Percentiles rank a stretch among this genome's conserved stretches.
These are phyloP conservation scores for Papiliotrema terrestris DNA, from an alignment of 1,284 basidiomycete genomes.

Conservation along the genomic window DNA sequence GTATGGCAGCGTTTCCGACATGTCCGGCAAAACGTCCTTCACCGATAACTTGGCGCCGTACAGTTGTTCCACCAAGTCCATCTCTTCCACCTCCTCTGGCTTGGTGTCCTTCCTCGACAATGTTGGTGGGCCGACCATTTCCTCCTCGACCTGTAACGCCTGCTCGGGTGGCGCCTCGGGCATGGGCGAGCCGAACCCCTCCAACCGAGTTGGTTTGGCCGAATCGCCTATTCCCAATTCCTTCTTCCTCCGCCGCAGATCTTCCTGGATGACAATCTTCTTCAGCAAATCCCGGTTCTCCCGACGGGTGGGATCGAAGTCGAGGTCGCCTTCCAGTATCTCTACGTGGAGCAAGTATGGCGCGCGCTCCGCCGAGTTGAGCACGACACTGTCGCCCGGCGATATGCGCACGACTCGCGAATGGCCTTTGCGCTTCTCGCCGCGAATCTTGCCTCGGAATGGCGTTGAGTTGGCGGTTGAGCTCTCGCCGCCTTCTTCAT, in stretches of 20 bases:
- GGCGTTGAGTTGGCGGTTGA: slow-evolving; percentile 19
- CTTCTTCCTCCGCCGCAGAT: slow-evolving; percentile 46
- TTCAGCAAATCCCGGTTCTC: slow-evolving; percentile 82
- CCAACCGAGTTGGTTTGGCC: not conserved
- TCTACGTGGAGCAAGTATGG: slow-evolving; percentile 93
- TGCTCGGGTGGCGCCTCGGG: slow-evolving; percentile 12
- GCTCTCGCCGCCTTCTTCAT: slow-evolving; percentile 47
- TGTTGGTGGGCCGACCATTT: not conserved
- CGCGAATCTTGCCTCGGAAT: slow-evolving; percentile 55
- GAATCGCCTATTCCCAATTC: slow-evolving; percentile 9
- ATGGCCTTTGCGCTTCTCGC: slow-evolving; percentile 60
- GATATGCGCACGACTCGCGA: slow-evolving; percentile 96
- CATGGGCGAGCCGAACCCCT: slow-evolving; percentile 27
- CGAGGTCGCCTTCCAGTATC: slow-evolving; percentile 83
- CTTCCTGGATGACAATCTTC: slow-evolving; percentile 74
- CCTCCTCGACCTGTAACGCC: not conserved
- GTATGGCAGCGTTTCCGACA: slow-evolving; percentile 74
- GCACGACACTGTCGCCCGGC: slow-evolving; percentile 93
- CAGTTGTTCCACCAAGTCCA: slow-evolving; percentile 90
- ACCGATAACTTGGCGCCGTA: slow-evolving; percentile 75
- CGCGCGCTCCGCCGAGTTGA: slow-evolving; percentile 95
- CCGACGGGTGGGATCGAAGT: slow-evolving; percentile 84
- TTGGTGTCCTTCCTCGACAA: slow-evolving; percentile 8
- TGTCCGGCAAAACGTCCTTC: slow-evolving; percentile 63
- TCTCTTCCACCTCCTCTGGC: slow-evolving; percentile 68